Percentiles rank a stretch among this genome's conserved stretches.
Conservation (phyloP, 164 flowering plant genomes). For the Platanus orientalis region DNA sequence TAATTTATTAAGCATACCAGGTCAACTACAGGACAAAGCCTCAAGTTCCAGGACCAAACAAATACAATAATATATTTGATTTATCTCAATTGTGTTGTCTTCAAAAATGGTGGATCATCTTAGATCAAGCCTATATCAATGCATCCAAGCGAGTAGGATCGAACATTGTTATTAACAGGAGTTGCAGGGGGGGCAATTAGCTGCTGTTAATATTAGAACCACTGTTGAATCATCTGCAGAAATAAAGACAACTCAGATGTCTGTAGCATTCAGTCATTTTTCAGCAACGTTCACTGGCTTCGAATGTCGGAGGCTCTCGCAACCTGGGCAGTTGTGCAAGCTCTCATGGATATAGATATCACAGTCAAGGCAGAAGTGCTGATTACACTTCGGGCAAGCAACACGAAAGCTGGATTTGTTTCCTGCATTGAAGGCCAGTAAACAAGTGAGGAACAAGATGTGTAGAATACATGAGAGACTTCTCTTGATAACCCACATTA, state of each 20-base stretch:
- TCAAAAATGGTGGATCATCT: conserved; percentile 1
- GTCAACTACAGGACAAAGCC: too few relatives aligned
- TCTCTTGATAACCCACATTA: too few relatives aligned
- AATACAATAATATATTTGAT: too few relatives aligned
- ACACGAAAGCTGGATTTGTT: conserved; percentile 50
- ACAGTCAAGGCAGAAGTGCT: conserved; percentile 83
- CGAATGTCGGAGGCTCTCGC: conserved; percentile 65
- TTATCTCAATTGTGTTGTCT: background rate
- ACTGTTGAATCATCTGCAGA: too few relatives aligned
- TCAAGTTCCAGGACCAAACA: too few relatives aligned
- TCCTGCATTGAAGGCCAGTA: conserved; percentile 42
- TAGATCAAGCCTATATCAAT: background rate
- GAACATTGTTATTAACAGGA: background rate
- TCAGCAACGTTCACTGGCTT: conserved; percentile 16
- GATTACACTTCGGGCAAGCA: conserved; percentile 79
- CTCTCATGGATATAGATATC: conserved; percentile 97
- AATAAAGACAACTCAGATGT: background rate
- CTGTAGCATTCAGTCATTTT: background rate
- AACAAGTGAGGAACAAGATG: background rate
- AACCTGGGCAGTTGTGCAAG: conserved; percentile 96
- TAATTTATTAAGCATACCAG: too few relatives aligned
- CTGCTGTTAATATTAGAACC: background rate
- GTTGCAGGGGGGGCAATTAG: background rate
- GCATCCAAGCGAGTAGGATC: background rate
- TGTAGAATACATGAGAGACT: too few relatives aligned